Evolutionary conservation across 2,329 filamentous ascomycete genomes (phyloP).

Genomic region (Emydomyces testavorans): DNA sequence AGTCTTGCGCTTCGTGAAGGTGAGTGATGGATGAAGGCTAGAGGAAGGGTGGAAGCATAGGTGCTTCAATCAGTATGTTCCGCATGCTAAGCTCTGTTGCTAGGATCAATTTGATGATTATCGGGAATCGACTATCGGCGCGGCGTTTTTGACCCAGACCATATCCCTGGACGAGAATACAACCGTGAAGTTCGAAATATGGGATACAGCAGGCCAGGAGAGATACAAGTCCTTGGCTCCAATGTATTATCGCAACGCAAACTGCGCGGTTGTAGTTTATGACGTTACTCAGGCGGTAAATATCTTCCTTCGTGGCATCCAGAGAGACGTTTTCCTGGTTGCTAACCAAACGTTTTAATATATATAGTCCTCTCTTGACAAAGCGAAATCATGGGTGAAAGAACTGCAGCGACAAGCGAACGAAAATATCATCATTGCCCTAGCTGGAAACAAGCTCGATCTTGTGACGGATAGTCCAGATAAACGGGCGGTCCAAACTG

Average conservation of each 20-base stretch:
- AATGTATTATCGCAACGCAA: slow-evolving; percentile 99
- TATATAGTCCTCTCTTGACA: slow-evolving; percentile 79
- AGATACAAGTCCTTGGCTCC: slow-evolving; percentile 97
- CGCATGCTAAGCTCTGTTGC: neutral
- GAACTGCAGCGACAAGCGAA: slow-evolving; percentile 97
- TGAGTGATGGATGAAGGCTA: slow-evolving; percentile 33
- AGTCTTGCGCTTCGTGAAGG: slow-evolving; percentile 96
- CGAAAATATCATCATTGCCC: slow-evolving; percentile 97
- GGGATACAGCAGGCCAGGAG: slow-evolving; percentile 97
- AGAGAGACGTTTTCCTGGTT: neutral
- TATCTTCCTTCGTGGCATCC: neutral
- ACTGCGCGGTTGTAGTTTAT: slow-evolving; percentile 98
- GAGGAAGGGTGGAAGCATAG: neutral
- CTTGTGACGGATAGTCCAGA: slow-evolving; percentile 87
- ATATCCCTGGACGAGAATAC: slow-evolving; percentile 96
- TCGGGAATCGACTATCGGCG: slow-evolving; percentile 94
- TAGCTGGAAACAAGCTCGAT: slow-evolving; percentile 96
- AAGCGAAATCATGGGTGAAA: slow-evolving; percentile 99
- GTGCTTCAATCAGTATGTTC: neutral
- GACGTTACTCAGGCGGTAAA: slow-evolving; percentile 97
- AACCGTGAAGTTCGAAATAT: slow-evolving; percentile 99
- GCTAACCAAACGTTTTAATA: slow-evolving; percentile 7
- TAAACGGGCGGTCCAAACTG: slow-evolving; percentile 80
- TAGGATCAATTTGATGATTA: slow-evolving; percentile 99
- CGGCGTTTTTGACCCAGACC: slow-evolving; percentile 96